These are phyloP conservation scores for Ploettnerulaceae sp. DNA, from an alignment of 2,329 filamentous ascomycete genomes.

Conservation along the genomic window DNA sequence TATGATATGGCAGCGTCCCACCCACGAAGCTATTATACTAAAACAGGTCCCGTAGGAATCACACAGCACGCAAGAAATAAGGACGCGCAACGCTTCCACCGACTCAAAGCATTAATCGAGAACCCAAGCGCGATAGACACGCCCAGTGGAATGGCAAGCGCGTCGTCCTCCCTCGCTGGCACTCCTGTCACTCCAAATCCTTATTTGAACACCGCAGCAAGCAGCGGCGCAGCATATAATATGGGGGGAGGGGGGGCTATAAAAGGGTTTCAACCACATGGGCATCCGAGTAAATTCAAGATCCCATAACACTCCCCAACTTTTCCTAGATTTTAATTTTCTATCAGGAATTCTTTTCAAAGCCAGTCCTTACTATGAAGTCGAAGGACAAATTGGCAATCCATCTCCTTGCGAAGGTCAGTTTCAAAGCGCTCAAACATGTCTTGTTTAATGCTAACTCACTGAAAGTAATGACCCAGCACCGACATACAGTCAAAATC, in stretches of 20 bases:
- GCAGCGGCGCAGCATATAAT: slow-evolving; percentile 15
- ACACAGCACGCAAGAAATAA: slow-evolving; percentile 20
- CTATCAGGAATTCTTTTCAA: slow-evolving; percentile 53
- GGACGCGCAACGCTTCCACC: slow-evolving; percentile 26
- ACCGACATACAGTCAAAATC: slow-evolving; percentile 47
- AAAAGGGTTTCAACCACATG: slow-evolving; percentile 7
- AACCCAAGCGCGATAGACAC: slow-evolving; percentile 15
- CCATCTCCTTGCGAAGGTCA: slow-evolving; percentile 68
- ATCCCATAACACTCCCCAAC: background rate
- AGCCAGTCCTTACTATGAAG: slow-evolving; percentile 78
- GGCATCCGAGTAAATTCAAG: slow-evolving; percentile 11
- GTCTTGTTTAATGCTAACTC: slow-evolving; percentile 1
- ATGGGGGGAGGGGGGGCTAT: slow-evolving; percentile 12
- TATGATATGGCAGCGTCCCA: background rate
- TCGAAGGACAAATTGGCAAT: slow-evolving; percentile 59
- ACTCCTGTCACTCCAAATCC: slow-evolving; percentile 14
- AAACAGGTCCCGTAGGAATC: slow-evolving; percentile 21
- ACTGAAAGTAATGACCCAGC: slow-evolving; percentile 31
- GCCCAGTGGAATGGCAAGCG: slow-evolving; percentile 12
- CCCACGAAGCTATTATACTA: slow-evolving; percentile 4
- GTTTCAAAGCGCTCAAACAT: background rate
- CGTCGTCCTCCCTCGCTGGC: slow-evolving; percentile 18
- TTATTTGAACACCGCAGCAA: background rate
- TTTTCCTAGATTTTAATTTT: slow-evolving; percentile 12
- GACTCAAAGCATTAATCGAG: slow-evolving; percentile 28